A percentile compares a stretch with the other conserved stretches of the same genome.
Evolutionary conservation across 2,329 filamentous ascomycete genomes (phyloP).

Genomic region (Penicillium glabrum): DNA sequence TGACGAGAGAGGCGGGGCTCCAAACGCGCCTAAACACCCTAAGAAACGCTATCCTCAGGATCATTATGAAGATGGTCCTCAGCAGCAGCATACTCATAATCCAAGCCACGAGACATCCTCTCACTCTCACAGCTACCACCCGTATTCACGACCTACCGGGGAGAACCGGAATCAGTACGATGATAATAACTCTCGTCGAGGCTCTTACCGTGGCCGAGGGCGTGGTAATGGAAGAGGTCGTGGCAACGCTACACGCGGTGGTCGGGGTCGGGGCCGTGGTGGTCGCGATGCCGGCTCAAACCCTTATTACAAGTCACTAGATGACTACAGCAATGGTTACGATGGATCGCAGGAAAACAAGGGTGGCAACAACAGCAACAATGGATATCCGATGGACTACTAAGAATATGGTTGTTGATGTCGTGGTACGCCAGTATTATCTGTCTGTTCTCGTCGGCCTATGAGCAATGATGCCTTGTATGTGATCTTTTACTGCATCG

Average conservation of each 20-base stretch:
- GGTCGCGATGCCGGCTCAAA: slow-evolving; percentile 43
- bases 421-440: neutral
- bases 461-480: neutral
- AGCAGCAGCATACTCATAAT: slow-evolving; percentile 24
- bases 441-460: neutral
- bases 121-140: slow-evolving; percentile 20
- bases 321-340: slow-evolving; percentile 51
- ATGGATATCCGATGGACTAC: slow-evolving; percentile 41
- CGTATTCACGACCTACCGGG: slow-evolving; percentile 30
- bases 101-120: slow-evolving; percentile 22
- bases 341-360: slow-evolving; percentile 34
- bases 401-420: neutral
- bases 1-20: slow-evolving; percentile 43
- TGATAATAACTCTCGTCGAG: slow-evolving; percentile 44
- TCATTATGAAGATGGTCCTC: slow-evolving; percentile 52
- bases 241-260: slow-evolving; percentile 37
- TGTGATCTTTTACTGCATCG: neutral
- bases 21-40: neutral
- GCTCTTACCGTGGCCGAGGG: slow-evolving; percentile 33
- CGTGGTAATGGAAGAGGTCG: slow-evolving; percentile 34
- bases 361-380: slow-evolving; percentile 24
- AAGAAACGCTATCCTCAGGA: slow-evolving; percentile 43
- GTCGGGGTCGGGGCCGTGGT: slow-evolving; percentile 49
- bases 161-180: slow-evolving; percentile 30
- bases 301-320: slow-evolving; percentile 64